Base-by-base conservation (phyloP, 73 alveolate species). In the Symbiodinium pilosum region DNA sequence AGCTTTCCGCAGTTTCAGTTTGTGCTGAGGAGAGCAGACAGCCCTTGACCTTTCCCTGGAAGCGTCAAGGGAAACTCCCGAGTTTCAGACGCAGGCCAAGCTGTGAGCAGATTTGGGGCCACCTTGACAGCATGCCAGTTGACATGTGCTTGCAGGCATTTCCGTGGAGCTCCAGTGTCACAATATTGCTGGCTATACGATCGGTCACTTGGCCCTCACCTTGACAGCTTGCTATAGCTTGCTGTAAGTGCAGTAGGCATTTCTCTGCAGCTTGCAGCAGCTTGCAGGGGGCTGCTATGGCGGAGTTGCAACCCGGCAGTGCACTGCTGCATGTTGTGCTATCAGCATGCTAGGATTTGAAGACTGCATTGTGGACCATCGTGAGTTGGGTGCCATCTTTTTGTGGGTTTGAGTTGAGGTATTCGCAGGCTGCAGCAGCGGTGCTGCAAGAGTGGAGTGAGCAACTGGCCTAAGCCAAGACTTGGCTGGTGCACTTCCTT, bases 21-120 rank as follows among this genome's bases (percentile, higher is more conserved):
- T 16, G 36, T 64, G 77, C 77, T 64, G 36, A 64, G 77, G 77
- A 26, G 77, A 64, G 77, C 77, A 64, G 77, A 64, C 77, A 64
- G 77, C 77, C 77, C 77, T 64, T 64, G 77, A 64, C 77, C 77
- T 64, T 26, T 64, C 77, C 11, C 36, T 64, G 77, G 77, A 64
- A 2, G 77, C 32, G 32, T 64, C 77, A 14, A 64, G 77, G 11
- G 77, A 28, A 28, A 64, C 77, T 64, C 77, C 77, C 77, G 77
- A 64, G 32, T 64, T 64, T 64, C 77, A 64, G 77, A 64, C 77
- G 77, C 77, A 64, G 77, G 77, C 32, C 21, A 14, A 47, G 59
- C 59, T 9, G 14, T 47, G 59, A 47, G 21, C 59, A 47, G 59
- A 14, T 47, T 47, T 14, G 6, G 6, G 6, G 59, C 59, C 14